Base-by-base conservation (phyloP, 2,329 filamentous ascomycete genomes). In the Gnomoniopsis smithogilvyi region DNA sequence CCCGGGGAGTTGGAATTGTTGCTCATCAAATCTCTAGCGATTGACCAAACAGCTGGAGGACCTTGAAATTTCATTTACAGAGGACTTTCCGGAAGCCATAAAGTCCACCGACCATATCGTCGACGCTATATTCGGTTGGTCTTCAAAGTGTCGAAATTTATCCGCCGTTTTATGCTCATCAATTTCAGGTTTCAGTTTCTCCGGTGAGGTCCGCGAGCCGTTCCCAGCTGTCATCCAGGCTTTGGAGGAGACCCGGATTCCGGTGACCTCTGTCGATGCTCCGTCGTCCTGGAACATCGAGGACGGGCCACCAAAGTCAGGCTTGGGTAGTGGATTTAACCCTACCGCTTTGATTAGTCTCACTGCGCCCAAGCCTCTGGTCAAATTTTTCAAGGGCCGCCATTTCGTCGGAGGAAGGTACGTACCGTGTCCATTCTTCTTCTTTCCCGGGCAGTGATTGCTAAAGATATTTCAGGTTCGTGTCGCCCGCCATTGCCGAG, bases 221-320 rank as follows among this genome's bases (percentile, higher is more conserved):
- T 99, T 98, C 69, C 87, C 88, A 0, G 80, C 81, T 0, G 89
- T 97, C 15, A 96, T 99, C 66, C 78, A 83, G 62, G 86, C 89
- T 8, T 80, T 99, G 41, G 85, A 92, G 65, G 80, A 87, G 46
- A 89, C 90, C 6, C 81, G 81, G 26, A 69, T 95, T 8, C 90
- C 92, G 0, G 89, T 98, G 0, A 88, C 95, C 2, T 90, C 92
- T 2, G 91, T 99, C 22, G 95, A 99, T 75, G 92, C 91, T 7
- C 95, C 95, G 1, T 96, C 91, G 34, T 95, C 91, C 1, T 99
- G 95, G 95, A 87, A 95, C 72, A 96, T 99, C 58, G 91, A 96
- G 69, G 78, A 80, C 12, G 95, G 95, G 0, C 94, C 94, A 10
- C 92, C 93, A 12, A 76, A 80, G 54, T 84, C 86, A 1, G 94